Percentiles rank a stretch among this genome's conserved stretches.
phyloP scores from a whole-genome alignment of 2,329 filamentous ascomycete genomes.

The Stromatinia cepivora region DNA sequence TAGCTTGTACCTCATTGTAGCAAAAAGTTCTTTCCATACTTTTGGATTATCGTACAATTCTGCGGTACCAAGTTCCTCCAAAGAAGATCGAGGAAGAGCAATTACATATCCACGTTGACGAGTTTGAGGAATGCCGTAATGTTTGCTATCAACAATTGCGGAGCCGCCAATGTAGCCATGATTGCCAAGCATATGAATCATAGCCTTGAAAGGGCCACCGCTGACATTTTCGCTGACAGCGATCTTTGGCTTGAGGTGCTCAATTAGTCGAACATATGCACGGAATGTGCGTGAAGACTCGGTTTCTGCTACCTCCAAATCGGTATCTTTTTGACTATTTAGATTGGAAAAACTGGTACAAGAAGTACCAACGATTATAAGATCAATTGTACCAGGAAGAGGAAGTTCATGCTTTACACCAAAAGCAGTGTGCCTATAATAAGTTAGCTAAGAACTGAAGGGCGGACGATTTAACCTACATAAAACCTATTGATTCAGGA shows the following conservation, averaged over 20 bases:
- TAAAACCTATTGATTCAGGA: not conserved
- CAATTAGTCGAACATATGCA: slow-evolving; percentile 59
- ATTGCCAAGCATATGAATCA: slow-evolving; percentile 26
- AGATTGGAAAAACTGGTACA: slow-evolving; percentile 73
- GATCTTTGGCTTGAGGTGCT: slow-evolving; percentile 57
- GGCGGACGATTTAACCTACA: slow-evolving; percentile 5
- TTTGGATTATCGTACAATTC: slow-evolving; percentile 4
- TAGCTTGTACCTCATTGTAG: not conserved
- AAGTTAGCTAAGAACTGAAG: slow-evolving; percentile 14
- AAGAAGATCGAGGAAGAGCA: slow-evolving; percentile 47
- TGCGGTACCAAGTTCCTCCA: not conserved
- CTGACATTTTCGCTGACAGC: slow-evolving; percentile 73
- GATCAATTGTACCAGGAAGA: slow-evolving; percentile 59
- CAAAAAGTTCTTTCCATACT: not conserved
- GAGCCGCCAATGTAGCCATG: slow-evolving; percentile 57
- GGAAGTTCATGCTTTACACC: slow-evolving; percentile 51
- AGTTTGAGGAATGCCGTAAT: slow-evolving; percentile 74
- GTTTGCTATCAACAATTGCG: slow-evolving; percentile 62
- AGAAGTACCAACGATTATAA: slow-evolving; percentile 71
- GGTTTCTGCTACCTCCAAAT: slow-evolving; percentile 51
- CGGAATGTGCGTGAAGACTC: slow-evolving; percentile 67
- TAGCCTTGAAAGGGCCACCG: slow-evolving; percentile 55
- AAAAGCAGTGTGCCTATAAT: slow-evolving; percentile 62
- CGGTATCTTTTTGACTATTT: slow-evolving; percentile 55
- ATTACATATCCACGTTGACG: slow-evolving; percentile 60